Conservation (phyloP, 2,329 filamentous ascomycete genomes). For the Xylariaceae sp. region DNA sequence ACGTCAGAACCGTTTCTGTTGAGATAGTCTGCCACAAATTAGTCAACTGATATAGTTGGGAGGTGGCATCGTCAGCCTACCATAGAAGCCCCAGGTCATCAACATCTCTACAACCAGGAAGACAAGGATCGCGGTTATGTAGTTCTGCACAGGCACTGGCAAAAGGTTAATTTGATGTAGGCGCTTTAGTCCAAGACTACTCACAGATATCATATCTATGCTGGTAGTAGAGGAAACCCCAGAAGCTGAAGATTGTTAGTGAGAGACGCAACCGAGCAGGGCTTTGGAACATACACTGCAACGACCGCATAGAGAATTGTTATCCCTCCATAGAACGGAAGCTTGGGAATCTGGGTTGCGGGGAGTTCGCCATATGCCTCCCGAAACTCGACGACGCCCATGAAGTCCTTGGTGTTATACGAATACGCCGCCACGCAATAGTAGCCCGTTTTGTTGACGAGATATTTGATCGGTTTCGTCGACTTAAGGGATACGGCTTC, state of each 20-base stretch:
- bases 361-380: constrained; percentile 97
- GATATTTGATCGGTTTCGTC: constrained; percentile 75
- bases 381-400: constrained; percentile 83
- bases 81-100: constrained; percentile 98
- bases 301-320: constrained; percentile 92
- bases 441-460: constrained; percentile 88
- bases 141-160: constrained; percentile 91
- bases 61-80: constrained; percentile 45
- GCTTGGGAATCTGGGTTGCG: constrained; percentile 92
- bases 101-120: constrained; percentile 96
- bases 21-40: constrained; percentile 71
- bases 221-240: constrained; percentile 94
- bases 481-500: constrained; percentile 81
- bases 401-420: constrained; percentile 71
- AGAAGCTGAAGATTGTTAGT: constrained; percentile 60
- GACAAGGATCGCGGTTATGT: constrained; percentile 94
- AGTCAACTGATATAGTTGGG: constrained; percentile 30
- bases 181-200: constrained; percentile 31
- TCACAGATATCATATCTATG: constrained; percentile 86
- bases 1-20: constrained; percentile 86
- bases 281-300: constrained; percentile 56
- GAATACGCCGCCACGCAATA: constrained; percentile 86
- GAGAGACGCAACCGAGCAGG: not conserved
- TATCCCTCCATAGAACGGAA: constrained; percentile 94
- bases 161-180: constrained; percentile 36